Percentiles rank a stretch among this genome's conserved stretches.
phyloP scores from a whole-genome alignment of 192 early-diverging fungal species.

The Chytriomyces hyalinus region DNA sequence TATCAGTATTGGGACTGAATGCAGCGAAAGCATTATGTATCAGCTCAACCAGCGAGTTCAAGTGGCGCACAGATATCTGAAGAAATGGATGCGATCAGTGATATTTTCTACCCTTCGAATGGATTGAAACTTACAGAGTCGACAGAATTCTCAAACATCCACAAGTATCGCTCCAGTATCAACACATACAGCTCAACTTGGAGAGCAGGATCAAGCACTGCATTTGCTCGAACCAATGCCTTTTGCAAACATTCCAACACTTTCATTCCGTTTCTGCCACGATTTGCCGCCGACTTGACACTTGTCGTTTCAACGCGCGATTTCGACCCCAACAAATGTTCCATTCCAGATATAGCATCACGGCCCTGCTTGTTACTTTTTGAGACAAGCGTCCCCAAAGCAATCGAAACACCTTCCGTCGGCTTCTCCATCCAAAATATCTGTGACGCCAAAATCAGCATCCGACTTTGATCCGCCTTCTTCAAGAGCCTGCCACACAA shows the following conservation, averaged over 20 bases:
- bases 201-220: slow-evolving; percentile 85
- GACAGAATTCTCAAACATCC: slow-evolving; percentile 89
- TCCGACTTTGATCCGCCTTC: slow-evolving; percentile 91
- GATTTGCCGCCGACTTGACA: not conserved
- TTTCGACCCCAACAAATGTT: slow-evolving; percentile 55
- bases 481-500: slow-evolving; percentile 87
- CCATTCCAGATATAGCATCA: not conserved
- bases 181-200: slow-evolving; percentile 93
- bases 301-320: slow-evolving; percentile 45
- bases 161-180: slow-evolving; percentile 90
- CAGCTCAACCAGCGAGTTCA: slow-evolving; percentile 91
- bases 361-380: not conserved
- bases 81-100: not conserved
- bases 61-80: slow-evolving; percentile 85
- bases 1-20: too few species aligned
- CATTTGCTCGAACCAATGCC: slow-evolving; percentile 89
- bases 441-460: slow-evolving; percentile 79
- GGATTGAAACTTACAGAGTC: slow-evolving; percentile 69
- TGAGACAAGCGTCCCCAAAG: not conserved
- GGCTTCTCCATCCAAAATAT: slow-evolving; percentile 81
- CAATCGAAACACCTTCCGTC: slow-evolving; percentile 12
- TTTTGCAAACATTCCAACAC: slow-evolving; percentile 91
- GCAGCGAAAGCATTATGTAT: slow-evolving; percentile 75
- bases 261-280: slow-evolving; percentile 74
- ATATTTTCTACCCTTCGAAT: not conserved